Evolutionary conservation across 352 stramenopile species (phyloP), one percentile per base, ranked within the genome.

Genomic region (Phytophthora crassamura): DNA sequence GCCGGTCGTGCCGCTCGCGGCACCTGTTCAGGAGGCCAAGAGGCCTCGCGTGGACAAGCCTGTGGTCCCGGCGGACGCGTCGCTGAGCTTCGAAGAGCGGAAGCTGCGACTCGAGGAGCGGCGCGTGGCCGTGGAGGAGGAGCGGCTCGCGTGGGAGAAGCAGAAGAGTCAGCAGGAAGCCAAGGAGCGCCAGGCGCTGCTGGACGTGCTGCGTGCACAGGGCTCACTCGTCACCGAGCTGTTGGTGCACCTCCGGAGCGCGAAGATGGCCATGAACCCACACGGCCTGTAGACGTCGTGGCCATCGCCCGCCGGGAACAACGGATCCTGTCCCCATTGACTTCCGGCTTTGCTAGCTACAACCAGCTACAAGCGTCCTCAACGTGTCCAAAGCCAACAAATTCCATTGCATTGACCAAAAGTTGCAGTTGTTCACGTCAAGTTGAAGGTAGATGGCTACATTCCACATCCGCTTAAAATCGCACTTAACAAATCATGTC

Each of bases 151-250:
- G 2, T 81, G 69, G 69, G 65, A 81, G 28, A 68, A 74, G 38
- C 58, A 78, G 9, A 72, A 76, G 42, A 53, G 61, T 0, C 42
- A 72, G 42, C 57, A 78, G 40, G 65, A 78, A 5, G 18, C 25
- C 20, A 51, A 69, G 34, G 73, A 81, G 41, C 73, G 73, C 16
- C 73, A 78, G 46, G 62, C 61, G 34, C 41, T 81, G 55, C 51
- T 81, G 40, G 69, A 81, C 20, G 41, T 81, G 51, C 61, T 81
- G 57, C 69, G 58, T n/a, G 47, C 50, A 11, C 73, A 81, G 33
- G 59, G 65, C 18, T 67, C 61, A 33, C 66, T 78, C 41, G 61
- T 78, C 25, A 63, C 64, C 53, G 73, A 81, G 56, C 55, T 81
- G 58, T 43, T 77, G 11, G 28, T 54, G 16, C 64, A 75, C 28